These are phyloP conservation scores for Septoria linicola DNA, from an alignment of 2,329 filamentous ascomycete species.

Conservation along the genomic window DNA sequence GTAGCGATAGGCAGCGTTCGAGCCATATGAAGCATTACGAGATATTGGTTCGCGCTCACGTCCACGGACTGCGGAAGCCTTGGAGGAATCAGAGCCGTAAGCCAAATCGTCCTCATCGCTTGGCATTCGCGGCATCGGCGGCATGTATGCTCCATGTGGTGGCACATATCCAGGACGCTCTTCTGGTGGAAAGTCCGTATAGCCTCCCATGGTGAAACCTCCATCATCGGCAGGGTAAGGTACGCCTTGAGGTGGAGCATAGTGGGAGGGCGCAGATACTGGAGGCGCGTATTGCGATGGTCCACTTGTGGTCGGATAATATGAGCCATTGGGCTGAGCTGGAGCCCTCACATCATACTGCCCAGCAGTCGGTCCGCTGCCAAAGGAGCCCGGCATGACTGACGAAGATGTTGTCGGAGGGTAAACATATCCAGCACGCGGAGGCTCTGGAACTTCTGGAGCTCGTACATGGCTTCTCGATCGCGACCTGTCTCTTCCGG, in stretches of 20 bases:
- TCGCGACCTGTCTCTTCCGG: slow-evolving; percentile 37
- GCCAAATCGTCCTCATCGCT: slow-evolving; percentile 36
- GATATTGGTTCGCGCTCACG: slow-evolving; percentile 16
- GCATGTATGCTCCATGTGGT: slow-evolving; percentile 23
- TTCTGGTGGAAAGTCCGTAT: slow-evolving; percentile 46
- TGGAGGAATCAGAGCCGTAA: slow-evolving; percentile 30
- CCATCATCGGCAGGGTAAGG: slow-evolving; percentile 33
- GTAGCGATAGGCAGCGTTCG: slow-evolving; percentile 25
- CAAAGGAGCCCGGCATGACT: slow-evolving; percentile 25
- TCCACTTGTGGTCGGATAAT: slow-evolving; percentile 6
- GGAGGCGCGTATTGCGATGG: slow-evolving; percentile 22
- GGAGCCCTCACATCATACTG: slow-evolving; percentile 46
- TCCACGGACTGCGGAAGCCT: slow-evolving; percentile 6
- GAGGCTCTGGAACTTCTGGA: slow-evolving; percentile 34
- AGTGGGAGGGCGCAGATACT: slow-evolving; percentile 2
- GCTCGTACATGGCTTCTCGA: slow-evolving; percentile 43
- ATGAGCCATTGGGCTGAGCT: slow-evolving; percentile 11
- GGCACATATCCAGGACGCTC: slow-evolving; percentile 42
- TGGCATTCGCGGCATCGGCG: slow-evolving; percentile 13
- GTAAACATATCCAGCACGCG: slow-evolving; percentile 25
- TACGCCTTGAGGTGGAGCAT: slow-evolving; percentile 12
- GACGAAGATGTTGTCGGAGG: slow-evolving; percentile 20
- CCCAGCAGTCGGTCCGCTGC: slow-evolving; percentile 30
- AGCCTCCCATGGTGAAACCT: slow-evolving; percentile 47
- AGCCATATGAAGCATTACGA: slow-evolving; percentile 25